phyloP scores from a whole-genome alignment of 495 filamentous ascomycete genomes.

The Penicillium ochrochloron region DNA sequence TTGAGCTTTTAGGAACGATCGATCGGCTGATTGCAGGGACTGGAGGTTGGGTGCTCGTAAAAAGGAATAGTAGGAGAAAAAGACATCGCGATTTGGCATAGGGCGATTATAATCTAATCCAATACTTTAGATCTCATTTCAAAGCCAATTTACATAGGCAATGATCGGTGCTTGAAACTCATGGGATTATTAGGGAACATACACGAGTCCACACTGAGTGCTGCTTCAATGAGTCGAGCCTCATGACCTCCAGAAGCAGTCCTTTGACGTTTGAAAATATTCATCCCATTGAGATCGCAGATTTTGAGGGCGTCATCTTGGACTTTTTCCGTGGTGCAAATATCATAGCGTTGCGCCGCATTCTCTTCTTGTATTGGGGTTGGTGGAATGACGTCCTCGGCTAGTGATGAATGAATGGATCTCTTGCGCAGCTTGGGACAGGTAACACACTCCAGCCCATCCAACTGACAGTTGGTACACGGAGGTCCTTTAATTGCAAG shows the following conservation, averaged over 20 bases:
- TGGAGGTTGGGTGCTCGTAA: slow-evolving; percentile 1
- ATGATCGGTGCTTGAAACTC: not conserved
- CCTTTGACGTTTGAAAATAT: not conserved
- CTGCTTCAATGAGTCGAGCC: not conserved
- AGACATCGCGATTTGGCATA: not conserved
- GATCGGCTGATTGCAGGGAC: not conserved
- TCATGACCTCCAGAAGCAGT: not conserved
- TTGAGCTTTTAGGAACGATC: slow-evolving; percentile 1
- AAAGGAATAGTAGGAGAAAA: not conserved
- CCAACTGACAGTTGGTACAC: slow-evolving; percentile 7
- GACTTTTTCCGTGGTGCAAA: not conserved
- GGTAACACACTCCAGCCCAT: slow-evolving; percentile 4
- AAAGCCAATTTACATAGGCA: not conserved
- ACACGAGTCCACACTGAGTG: slow-evolving; percentile 1
- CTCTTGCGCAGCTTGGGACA: not conserved
- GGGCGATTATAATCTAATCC: not conserved
- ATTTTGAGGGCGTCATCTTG: no score
- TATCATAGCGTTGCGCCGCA: not conserved
- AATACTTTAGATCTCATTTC: not conserved
- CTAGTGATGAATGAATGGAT: not conserved
- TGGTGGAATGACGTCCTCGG: not conserved
- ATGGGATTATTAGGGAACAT: not conserved
- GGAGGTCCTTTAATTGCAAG: slow-evolving; percentile 3
- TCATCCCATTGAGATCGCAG: slow-evolving; percentile 7
- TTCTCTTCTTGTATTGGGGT: not conserved